Percentiles rank a stretch among this genome's conserved stretches.
phyloP scores from a whole-genome alignment of 2,329 filamentous ascomycete genomes.

The Hymenoscyphus repandus region DNA sequence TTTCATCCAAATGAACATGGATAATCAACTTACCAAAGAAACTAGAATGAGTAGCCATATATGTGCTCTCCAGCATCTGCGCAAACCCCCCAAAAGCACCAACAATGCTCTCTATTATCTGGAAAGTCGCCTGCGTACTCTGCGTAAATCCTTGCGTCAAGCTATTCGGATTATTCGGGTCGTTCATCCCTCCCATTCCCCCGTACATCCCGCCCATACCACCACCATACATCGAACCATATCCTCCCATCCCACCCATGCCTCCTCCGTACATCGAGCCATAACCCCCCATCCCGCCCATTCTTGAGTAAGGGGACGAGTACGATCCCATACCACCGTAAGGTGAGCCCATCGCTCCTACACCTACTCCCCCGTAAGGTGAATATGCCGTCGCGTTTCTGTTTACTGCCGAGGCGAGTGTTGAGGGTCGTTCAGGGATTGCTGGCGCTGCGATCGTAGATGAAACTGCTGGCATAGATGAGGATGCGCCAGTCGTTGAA shows the following conservation, averaged over 20 bases:
- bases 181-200: constrained; percentile 43
- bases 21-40: constrained; percentile 74
- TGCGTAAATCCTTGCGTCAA: constrained; percentile 93
- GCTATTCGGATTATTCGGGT: constrained; percentile 86
- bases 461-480: constrained; percentile 38
- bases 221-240: constrained; percentile 34
- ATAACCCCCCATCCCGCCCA: constrained; percentile 34
- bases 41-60: constrained; percentile 98
- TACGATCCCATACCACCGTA: constrained; percentile 35
- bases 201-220: constrained; percentile 45
- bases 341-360: constrained; percentile 12
- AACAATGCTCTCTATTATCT: constrained; percentile 96
- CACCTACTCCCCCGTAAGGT: constrained; percentile 40
- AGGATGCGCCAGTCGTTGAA: constrained; percentile 36
- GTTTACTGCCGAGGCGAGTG: constrained; percentile 74
- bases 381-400: constrained; percentile 84
- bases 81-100: constrained; percentile 95
- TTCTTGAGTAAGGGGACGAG: constrained; percentile 46
- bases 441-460: constrained; percentile 50
- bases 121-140: constrained; percentile 93
- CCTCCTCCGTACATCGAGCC: constrained; percentile 34
- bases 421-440: constrained; percentile 74
- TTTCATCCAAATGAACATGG: background rate
- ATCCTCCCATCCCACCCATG: constrained; percentile 34
- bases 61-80: constrained; percentile 98